Base-by-base conservation (phyloP, 2,329 filamentous ascomycete species). In the Colletotrichum phormii region DNA sequence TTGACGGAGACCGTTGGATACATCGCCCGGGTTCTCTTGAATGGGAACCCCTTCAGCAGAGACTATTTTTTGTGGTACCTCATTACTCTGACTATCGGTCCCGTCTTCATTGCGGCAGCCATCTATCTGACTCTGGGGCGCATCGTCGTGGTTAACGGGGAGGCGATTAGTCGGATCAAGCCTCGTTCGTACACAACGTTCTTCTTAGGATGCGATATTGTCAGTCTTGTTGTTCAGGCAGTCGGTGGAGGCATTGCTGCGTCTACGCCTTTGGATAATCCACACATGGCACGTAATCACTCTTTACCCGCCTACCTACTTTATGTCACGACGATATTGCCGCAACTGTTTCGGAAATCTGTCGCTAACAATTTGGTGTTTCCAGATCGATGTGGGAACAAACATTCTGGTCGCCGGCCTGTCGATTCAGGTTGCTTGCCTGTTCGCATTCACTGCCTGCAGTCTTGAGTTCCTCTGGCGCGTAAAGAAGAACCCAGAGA, bases 61-160 rank as follows among this genome's bases (percentile, higher is more conserved):
- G 61, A 70, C 51, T 57, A 62, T 6, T 70, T 70, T 33, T 51
- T 70, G 29, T 62, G 69, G 74, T 33, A 77, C 75, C 64, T 73
- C 67, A 35, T 77, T 69, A 75, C 73, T 26, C 70, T 78, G 13
- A 78, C 77, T 3, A 78, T 78, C 53, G 77, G 76, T 2, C 77
- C 77, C 1, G 77, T 75, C 51, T 78, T 78, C 49, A 75, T 78
- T 31, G 73, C 77, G 0, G 77, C 77, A 22, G 71, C 71, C 1
- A 78, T 78, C 61, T 78, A 78, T 59, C 68, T 78, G 29, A 77
- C 75, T 26, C 75, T 78, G 37, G 77, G 75, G 2, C 64, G 75
- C 1, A 76, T 78, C 8, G 74, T 78, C n/a, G 75, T 76, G 6
- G 69, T 77, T 29, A 59, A 78, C 18, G 76, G 61, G 37, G 59